Evolutionary conservation across 2,329 filamentous ascomycete genomes (phyloP).

Genomic region (Colletotrichum cordylinicola): DNA sequence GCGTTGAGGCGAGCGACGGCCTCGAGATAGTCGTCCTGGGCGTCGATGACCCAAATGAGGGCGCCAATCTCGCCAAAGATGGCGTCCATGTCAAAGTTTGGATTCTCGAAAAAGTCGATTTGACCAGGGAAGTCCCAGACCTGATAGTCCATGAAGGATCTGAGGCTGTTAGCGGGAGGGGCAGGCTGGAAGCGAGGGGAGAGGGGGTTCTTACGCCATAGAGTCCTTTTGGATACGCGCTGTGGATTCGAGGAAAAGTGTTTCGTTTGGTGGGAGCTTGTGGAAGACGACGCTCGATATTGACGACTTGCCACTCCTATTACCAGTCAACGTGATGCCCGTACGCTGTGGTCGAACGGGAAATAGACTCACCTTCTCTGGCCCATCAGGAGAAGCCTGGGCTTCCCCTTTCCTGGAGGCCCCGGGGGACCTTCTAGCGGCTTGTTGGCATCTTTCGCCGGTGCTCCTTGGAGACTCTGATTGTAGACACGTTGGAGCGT

Average conservation of each 20-base stretch:
- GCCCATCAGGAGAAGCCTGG: slow-evolving; percentile 90
- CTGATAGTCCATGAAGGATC: slow-evolving; percentile 99
- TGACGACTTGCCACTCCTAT: slow-evolving; percentile 95
- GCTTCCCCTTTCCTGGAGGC: slow-evolving; percentile 69
- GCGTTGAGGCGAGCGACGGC: slow-evolving; percentile 85
- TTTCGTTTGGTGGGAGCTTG: slow-evolving; percentile 95
- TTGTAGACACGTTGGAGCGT: slow-evolving; percentile 67
- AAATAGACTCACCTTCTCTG: slow-evolving; percentile 75
- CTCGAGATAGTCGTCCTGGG: slow-evolving; percentile 96
- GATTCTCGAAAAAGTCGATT: slow-evolving; percentile 86
- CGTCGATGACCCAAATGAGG: slow-evolving; percentile 97
- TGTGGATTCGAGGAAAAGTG: slow-evolving; percentile 93
- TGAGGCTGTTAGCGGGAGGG: slow-evolving; percentile 38
- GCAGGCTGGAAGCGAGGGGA: not conserved
- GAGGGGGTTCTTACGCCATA: slow-evolving; percentile 73
- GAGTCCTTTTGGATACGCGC: slow-evolving; percentile 93
- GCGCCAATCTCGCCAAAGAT: slow-evolving; percentile 96
- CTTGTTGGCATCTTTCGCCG: slow-evolving; percentile 53
- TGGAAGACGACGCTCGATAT: slow-evolving; percentile 99
- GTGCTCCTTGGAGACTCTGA: slow-evolving; percentile 62
- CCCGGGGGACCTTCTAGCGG: slow-evolving; percentile 49
- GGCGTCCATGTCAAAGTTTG: slow-evolving; percentile 86
- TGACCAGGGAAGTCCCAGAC: slow-evolving; percentile 98
- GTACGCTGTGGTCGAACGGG: not conserved
- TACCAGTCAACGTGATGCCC: not conserved